Conservation (phyloP, 129 eudicot genomes). For the Heracleum sosnowskyi region DNA sequence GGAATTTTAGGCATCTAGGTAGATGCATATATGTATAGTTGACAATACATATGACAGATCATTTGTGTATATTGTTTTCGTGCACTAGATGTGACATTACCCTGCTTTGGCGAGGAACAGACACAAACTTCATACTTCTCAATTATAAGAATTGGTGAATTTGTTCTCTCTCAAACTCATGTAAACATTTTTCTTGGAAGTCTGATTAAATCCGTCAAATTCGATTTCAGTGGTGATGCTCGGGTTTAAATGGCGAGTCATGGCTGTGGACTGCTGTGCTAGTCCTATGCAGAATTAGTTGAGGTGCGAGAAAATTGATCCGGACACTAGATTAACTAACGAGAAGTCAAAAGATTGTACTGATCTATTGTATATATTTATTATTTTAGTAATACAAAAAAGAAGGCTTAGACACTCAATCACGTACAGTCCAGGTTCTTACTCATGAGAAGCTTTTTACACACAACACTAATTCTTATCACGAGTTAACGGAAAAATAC, state of each 20-base stretch:
- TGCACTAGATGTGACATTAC: conserved; percentile 1
- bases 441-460: conserved; percentile 1
- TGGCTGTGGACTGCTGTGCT: no score
- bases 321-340: no score
- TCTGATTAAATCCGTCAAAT: no score
- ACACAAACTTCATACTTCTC: not conserved
- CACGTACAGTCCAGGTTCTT: not conserved
- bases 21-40: not conserved
- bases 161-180: not conserved
- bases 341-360: no score
- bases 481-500: not conserved
- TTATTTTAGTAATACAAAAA: no score
- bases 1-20: not conserved
- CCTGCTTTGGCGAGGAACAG: not conserved
- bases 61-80: not conserved
- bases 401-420: no score
- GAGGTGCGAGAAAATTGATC: no score
- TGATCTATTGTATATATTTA: no score
- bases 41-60: not conserved
- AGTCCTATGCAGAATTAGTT: no score
- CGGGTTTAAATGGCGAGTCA: no score
- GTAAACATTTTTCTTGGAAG: no score
- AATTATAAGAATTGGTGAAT: not conserved
- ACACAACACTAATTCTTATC: not conserved
- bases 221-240: no score